phyloP scores from a whole-genome alignment of 768 basidiomycete genomes.

The Cystoderma amianthinum region DNA sequence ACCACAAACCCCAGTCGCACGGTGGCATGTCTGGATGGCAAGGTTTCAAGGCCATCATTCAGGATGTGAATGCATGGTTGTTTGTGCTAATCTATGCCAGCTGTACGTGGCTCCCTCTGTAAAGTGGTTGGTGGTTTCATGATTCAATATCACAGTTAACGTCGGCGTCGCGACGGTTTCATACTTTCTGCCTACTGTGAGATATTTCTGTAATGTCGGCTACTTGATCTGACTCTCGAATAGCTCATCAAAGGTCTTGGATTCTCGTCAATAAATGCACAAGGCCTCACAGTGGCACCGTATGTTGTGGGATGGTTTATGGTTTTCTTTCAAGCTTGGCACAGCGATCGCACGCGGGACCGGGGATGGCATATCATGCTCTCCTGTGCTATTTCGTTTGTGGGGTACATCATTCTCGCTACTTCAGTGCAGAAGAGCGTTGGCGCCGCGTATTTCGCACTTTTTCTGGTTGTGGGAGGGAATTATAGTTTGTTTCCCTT shows the following conservation, averaged over 20 bases:
- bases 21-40: constrained; percentile 52
- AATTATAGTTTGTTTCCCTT: constrained; percentile 51
- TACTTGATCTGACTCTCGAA: not conserved
- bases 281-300: constrained; percentile 52
- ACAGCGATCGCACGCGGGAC: constrained; percentile 47
- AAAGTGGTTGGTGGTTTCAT: not conserved
- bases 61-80: constrained; percentile 45
- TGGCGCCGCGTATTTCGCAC: constrained; percentile 49
- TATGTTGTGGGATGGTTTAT: constrained; percentile 51
- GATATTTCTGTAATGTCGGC: constrained; percentile 7
- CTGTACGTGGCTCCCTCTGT: constrained; percentile 27
- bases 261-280: constrained; percentile 48
- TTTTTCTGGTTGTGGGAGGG: constrained; percentile 50
- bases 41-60: constrained; percentile 44
- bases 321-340: constrained; percentile 46
- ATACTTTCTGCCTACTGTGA: constrained; percentile 49
- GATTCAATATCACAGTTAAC: constrained; percentile 30
- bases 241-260: constrained; percentile 51
- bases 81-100: constrained; percentile 46
- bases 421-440: constrained; percentile 42
- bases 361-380: constrained; percentile 52
- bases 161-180: constrained; percentile 50
- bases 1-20: constrained; percentile 51
- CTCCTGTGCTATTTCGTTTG: constrained; percentile 34
- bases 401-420: constrained; percentile 51